A percentile compares a stretch with the other conserved stretches of the same genome.
Conservation (phyloP, 305 asterid genomes). For the Fraxinus sp. region DNA sequence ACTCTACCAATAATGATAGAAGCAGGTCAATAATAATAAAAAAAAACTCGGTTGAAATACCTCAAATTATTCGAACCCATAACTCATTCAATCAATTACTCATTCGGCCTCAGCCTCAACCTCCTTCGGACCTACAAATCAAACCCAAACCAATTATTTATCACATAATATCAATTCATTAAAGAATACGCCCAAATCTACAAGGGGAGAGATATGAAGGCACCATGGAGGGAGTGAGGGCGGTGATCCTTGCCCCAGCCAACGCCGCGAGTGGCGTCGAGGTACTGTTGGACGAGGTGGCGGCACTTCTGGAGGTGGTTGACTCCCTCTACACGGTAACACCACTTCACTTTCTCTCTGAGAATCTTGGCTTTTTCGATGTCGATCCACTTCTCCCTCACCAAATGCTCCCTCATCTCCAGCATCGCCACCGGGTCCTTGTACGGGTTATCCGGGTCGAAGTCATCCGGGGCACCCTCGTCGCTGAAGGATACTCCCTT, state of each 20-base stretch:
- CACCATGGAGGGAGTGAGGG: slow-evolving; percentile 78
- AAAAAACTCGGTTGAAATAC: not conserved
- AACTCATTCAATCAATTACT: slow-evolving; percentile 15
- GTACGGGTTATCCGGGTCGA: slow-evolving; percentile 84
- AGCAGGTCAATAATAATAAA: not conserved
- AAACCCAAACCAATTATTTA: not conserved
- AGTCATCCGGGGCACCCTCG: slow-evolving; percentile 89
- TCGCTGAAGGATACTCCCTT: slow-evolving; percentile 64
- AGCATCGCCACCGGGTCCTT: slow-evolving; percentile 92
- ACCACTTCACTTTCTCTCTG: slow-evolving; percentile 84
- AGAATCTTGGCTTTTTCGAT: slow-evolving; percentile 96
- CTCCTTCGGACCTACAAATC: slow-evolving; percentile 49
- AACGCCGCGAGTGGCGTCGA: slow-evolving; percentile 89
- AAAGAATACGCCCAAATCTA: not conserved
- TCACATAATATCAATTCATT: not conserved
- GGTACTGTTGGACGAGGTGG: slow-evolving; percentile 86
- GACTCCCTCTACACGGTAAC: slow-evolving; percentile 90
- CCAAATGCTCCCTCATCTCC: slow-evolving; percentile 94
- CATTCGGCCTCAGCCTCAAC: slow-evolving; percentile 38
- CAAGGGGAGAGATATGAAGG: not conserved
- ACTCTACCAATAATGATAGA: not conserved
- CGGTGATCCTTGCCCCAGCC: slow-evolving; percentile 99
- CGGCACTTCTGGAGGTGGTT: slow-evolving; percentile 97
- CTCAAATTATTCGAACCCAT: slow-evolving; percentile 37
- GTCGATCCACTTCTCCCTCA: slow-evolving; percentile 93